Base-by-base conservation (phyloP, 768 basidiomycete species). In the Tulasnella sp. region DNA sequence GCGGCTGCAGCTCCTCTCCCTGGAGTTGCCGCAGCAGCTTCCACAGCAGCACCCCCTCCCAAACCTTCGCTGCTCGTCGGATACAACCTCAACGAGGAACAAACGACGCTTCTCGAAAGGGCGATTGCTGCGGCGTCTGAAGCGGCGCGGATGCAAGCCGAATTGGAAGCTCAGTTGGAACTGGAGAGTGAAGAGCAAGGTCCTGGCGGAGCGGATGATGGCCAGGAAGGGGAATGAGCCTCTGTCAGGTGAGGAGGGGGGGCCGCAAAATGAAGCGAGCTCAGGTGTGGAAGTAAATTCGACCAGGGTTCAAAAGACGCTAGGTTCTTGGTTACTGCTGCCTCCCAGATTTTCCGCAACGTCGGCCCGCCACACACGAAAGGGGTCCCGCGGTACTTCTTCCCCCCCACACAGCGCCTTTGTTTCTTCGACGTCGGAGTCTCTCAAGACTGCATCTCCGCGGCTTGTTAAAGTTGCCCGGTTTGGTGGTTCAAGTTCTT, bases 141-240 rank as follows among this genome's bases (percentile, higher is more conserved):
- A 36, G 68, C 74, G 17, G 77, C 77, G 49, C 37, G 75, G 75
- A 54, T 54, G 67, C 77, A 78, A 64, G 77, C 77, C 6, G 77
- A 78, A 70, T 15, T 70, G 34, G 77, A 78, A 70, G 77, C 77
- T n/a, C 73, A 76, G 38, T 19, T 75, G 39, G 77, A 78, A 54
- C n/a, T 72, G 25, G 76, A 75, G 74, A 71, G 39, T 45, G 76
- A 75, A 29, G 77, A 72, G 71, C 36, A 77, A 11, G 71, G 25
- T 34, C 25, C 73, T 0, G 73, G 54, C 15, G 73, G 36, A 31
- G 49, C n/a, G 12, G 49, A 54, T 11, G 73, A 54, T 54, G 49
- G 54, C 11, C 42, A 64, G 19, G 37, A 70, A 42, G 69, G 69
- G 15, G 69, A 31, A 42, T 70, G 40, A 70, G 5, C 17, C 67